Base-by-base conservation (phyloP, 2,329 filamentous ascomycete genomes). In the Fusarium mundagurra region DNA sequence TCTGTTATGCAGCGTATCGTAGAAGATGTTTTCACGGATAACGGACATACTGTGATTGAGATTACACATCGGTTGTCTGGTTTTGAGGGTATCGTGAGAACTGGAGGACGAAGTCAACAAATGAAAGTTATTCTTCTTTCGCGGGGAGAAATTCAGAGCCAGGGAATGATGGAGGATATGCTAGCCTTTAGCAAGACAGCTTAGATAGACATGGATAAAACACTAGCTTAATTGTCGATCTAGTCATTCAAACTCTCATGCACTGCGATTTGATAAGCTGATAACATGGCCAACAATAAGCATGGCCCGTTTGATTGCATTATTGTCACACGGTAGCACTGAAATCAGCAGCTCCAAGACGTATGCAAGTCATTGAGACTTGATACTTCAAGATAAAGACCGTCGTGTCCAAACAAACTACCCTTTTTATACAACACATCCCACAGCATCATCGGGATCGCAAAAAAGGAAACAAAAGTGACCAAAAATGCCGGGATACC, bases 81-180 rank as follows among this genome's bases (percentile, higher is more conserved):
- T 1, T 18, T 39, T 1, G 14, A n/a, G 16, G 36, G 14, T 7
- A 13, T 27, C 16, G 20, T 27, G 5, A 7, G 16, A 18, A 8
- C 5, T 8, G 5, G 0, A 41, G 27, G 8, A 6, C 11, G 16
- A 9, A 38, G 36, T 3, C 27, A 1, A 13, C 7, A 4, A 6
- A 16, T 41, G 11, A 55, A 9, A 5, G 27, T 18, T 0, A 17
- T 31, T 6, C 27, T 44, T 11, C 22, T 57, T 43, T 43, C 53
- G 16, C 16, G 6, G 3, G 53, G 53, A 8, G 27, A 14, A 38
- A 31, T 57, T 24, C 53, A 12, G 27, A 12, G 27, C 2, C 17
- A 31, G 17, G 22, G 36, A 33, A 9, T 6, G 24, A 33, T 57
- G 3, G 27, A 31, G 6, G 36, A 57, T 16, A 20, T 57, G 22